Evolutionary conservation across 1,284 basidiomycete species (phyloP).

Genomic region (Pseudozyma hubeiensis): DNA sequence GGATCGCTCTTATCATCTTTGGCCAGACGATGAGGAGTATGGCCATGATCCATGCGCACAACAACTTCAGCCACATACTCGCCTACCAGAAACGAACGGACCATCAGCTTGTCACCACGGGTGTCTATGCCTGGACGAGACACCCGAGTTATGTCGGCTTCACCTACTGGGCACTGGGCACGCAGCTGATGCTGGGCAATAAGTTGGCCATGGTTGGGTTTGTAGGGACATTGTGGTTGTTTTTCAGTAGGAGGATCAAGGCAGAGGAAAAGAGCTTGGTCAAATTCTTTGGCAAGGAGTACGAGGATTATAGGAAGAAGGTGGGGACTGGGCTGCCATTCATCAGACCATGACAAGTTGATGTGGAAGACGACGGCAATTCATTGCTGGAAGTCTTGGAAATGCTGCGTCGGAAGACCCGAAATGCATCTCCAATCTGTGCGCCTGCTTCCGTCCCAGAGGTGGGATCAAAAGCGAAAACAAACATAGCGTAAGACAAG

Average conservation of each 20-base stretch:
- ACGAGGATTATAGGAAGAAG: constrained; percentile 76
- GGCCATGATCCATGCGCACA: constrained; percentile 95
- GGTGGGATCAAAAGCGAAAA: too few relatives aligned
- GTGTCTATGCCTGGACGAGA: constrained; percentile 73
- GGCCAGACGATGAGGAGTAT: constrained; percentile 85
- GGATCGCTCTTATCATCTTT: constrained; percentile 75
- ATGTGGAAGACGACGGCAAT: too few relatives aligned
- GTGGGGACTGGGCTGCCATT: constrained; percentile 79
- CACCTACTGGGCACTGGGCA: constrained; percentile 96
- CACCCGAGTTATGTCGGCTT: constrained; percentile 98
- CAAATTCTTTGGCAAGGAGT: constrained; percentile 84
- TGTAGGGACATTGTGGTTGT: constrained; percentile 78
- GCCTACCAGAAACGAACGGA: constrained; percentile 57
- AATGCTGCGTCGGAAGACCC: too few relatives aligned
- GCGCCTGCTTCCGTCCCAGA: too few relatives aligned
- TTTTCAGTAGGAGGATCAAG: constrained; percentile 85
- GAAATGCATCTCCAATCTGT: too few relatives aligned
- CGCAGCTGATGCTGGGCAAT: constrained; percentile 92
- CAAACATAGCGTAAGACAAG: too few relatives aligned
- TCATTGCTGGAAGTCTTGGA: too few relatives aligned
- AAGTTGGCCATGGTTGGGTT: constrained; percentile 79
- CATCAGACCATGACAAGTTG: constrained; percentile 31
- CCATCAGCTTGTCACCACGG: constrained; percentile 61
- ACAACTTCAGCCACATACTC: constrained; percentile 85
- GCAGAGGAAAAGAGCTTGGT: constrained; percentile 81